Conservation (phyloP, 2,329 filamentous ascomycete species). For the Periconia sp. region DNA sequence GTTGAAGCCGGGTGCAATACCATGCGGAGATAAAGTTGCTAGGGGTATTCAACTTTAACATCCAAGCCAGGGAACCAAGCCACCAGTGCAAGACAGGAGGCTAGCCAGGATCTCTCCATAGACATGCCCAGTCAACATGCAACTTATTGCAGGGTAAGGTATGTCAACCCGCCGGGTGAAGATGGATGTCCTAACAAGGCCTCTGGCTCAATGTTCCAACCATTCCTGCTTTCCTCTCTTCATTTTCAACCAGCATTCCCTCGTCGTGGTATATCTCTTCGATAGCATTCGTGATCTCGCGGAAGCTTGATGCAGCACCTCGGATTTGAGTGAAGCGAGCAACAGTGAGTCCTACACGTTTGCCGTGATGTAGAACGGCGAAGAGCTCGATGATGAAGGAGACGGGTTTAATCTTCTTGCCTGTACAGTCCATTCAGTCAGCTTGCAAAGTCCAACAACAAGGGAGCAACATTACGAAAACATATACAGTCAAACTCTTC, state of each 20-base stretch:
- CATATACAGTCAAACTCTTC: constrained; percentile 17
- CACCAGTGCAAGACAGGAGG: neutral
- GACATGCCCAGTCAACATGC: constrained; percentile 10
- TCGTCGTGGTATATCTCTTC: constrained; percentile 70
- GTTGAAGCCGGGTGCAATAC: too few relatives aligned
- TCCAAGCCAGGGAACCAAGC: neutral
- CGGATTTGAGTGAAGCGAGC: constrained; percentile 87
- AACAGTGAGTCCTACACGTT: constrained; percentile 76
- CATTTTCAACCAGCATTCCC: constrained; percentile 69
- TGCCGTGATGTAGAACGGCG: constrained; percentile 85
- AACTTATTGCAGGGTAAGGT: constrained; percentile 16
- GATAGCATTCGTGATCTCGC: constrained; percentile 80
- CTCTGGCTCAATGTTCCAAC: too few relatives aligned
- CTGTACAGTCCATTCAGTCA: constrained; percentile 52
- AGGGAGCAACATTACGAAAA: constrained; percentile 26
- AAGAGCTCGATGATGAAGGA: constrained; percentile 87
- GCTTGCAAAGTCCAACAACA: constrained; percentile 8
- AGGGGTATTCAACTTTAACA: neutral
- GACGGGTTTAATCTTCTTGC: constrained; percentile 84
- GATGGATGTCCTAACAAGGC: too few relatives aligned
- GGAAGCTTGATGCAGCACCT: constrained; percentile 90
- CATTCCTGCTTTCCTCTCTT: constrained; percentile 52
- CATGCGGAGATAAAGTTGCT: neutral
- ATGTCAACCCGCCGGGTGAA: too few relatives aligned
- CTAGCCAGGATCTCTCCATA: too few relatives aligned